These are phyloP conservation scores for Xanthoconium separans DNA, from an alignment of 1,284 basidiomycete genomes.

Conservation along the genomic window DNA sequence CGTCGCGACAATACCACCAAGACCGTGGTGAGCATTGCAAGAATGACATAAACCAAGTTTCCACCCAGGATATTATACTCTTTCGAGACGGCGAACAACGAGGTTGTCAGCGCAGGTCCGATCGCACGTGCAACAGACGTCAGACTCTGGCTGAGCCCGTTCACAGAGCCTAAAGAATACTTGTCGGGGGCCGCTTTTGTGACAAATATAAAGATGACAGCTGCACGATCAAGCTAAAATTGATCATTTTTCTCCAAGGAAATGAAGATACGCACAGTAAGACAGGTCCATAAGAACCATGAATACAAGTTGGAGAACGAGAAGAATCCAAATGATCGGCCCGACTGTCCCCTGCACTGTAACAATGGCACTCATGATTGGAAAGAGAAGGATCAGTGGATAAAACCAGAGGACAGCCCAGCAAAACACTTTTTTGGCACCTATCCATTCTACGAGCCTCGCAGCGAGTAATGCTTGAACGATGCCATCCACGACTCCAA, in stretches of 20 bases:
- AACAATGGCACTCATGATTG: slow-evolving; percentile 48
- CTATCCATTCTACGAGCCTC: slow-evolving; percentile 49
- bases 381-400: slow-evolving; percentile 54
- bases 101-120: slow-evolving; percentile 24
- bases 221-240: slow-evolving; percentile 20
- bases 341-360: slow-evolving; percentile 19
- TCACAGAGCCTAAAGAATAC: slow-evolving; percentile 44
- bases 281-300: slow-evolving; percentile 26
- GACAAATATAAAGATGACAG: slow-evolving; percentile 33
- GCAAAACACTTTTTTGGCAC: slow-evolving; percentile 57
- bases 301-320: slow-evolving; percentile 29
- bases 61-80: slow-evolving; percentile 34
- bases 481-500: slow-evolving; percentile 58
- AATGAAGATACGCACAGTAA: slow-evolving; percentile 24
- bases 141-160: slow-evolving; percentile 50
- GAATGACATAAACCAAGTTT: slow-evolving; percentile 35
- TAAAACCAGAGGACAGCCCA: slow-evolving; percentile 49
- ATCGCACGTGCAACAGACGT: slow-evolving; percentile 48
- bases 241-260: neutral
- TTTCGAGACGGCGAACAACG: slow-evolving; percentile 2
- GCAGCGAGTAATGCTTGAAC: slow-evolving; percentile 64
- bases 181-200: slow-evolving; percentile 34
- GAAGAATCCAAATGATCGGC: slow-evolving; percentile 27
- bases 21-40: slow-evolving; percentile 21
- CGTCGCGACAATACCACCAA: slow-evolving; percentile 20